Evolutionary conservation across 495 filamentous ascomycete species (phyloP).

Genomic region (Collariella sp.): DNA sequence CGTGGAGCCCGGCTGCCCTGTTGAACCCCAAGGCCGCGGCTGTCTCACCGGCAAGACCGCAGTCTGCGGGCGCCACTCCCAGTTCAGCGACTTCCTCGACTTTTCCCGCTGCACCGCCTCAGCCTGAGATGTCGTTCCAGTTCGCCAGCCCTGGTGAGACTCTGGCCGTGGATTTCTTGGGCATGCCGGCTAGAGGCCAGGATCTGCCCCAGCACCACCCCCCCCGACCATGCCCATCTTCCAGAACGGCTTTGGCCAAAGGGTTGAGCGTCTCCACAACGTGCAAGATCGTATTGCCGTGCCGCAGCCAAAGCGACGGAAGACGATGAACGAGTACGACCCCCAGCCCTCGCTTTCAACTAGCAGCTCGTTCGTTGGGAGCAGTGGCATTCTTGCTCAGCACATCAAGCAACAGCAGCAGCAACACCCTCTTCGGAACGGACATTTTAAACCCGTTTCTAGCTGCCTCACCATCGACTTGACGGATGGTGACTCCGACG

Average conservation of each 20-base stretch:
- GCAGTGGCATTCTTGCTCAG: slow-evolving; percentile 52
- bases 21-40: slow-evolving; percentile 23
- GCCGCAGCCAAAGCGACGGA: slow-evolving; percentile 56
- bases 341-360: slow-evolving; percentile 13
- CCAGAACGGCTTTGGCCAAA: slow-evolving; percentile 33
- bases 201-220: slow-evolving; percentile 4
- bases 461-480: slow-evolving; percentile 50
- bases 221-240: slow-evolving; percentile 15
- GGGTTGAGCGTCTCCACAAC: slow-evolving; percentile 64
- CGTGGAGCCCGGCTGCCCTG: slow-evolving; percentile 21
- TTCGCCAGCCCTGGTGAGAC: slow-evolving; percentile 32
- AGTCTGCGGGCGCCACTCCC: slow-evolving; percentile 7
- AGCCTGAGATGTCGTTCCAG: slow-evolving; percentile 28
- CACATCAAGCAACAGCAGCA: slow-evolving; percentile 51
- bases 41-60: slow-evolving; percentile 6
- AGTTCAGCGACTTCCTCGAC: slow-evolving; percentile 1
- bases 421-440: slow-evolving; percentile 36
- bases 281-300: slow-evolving; percentile 54
- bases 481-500: slow-evolving; percentile 51
- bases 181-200: slow-evolving; percentile 4
- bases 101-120: background rate
- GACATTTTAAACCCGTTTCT: slow-evolving; percentile 11
- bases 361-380: slow-evolving; percentile 32
- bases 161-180: slow-evolving; percentile 16
- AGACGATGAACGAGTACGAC: slow-evolving; percentile 42